Percentiles rank a stretch among this genome's conserved stretches.
Evolutionary conservation across 2,329 filamentous ascomycete genomes (phyloP).

Genomic region (Gnomoniopsis smithogilvyi): DNA sequence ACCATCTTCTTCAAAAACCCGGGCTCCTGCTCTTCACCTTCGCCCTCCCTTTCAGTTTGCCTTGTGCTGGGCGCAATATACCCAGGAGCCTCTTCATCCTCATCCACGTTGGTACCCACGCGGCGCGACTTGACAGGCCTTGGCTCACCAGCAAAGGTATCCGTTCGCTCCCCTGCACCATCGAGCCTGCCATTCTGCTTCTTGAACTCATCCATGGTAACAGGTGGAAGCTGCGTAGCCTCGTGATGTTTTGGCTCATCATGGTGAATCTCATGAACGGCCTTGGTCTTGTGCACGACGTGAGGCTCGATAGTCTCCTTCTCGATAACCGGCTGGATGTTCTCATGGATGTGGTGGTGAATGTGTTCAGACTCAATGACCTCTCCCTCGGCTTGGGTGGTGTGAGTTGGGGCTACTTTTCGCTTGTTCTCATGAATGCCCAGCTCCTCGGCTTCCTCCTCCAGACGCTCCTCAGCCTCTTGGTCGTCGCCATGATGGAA

Average conservation of each 20-base stretch:
- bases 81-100: not conserved
- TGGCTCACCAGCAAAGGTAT: not conserved
- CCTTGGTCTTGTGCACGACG: constrained; percentile 68
- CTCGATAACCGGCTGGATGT: constrained; percentile 67
- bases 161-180: constrained; percentile 28
- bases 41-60: not conserved
- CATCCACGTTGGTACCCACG: no score
- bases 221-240: constrained; percentile 59
- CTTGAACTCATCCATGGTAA: constrained; percentile 63
- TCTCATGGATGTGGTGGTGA: constrained; percentile 64
- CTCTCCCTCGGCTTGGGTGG: constrained; percentile 41
- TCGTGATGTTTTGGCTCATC: constrained; percentile 64
- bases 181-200: constrained; percentile 49
- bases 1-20: not conserved
- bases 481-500: constrained; percentile 58
- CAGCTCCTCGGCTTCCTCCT: constrained; percentile 52
- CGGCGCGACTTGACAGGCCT: not conserved
- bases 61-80: not conserved
- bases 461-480: constrained; percentile 43
- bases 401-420: not conserved
- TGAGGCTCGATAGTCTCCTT: constrained; percentile 66
- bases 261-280: constrained; percentile 70
- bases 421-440: not conserved
- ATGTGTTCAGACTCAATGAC: constrained; percentile 53
- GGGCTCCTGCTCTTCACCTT: not conserved